Percentiles rank a stretch among this genome's conserved stretches.
phyloP scores from a whole-genome alignment of 2,329 filamentous ascomycete species.

The Zymoseptoria tritici region DNA sequence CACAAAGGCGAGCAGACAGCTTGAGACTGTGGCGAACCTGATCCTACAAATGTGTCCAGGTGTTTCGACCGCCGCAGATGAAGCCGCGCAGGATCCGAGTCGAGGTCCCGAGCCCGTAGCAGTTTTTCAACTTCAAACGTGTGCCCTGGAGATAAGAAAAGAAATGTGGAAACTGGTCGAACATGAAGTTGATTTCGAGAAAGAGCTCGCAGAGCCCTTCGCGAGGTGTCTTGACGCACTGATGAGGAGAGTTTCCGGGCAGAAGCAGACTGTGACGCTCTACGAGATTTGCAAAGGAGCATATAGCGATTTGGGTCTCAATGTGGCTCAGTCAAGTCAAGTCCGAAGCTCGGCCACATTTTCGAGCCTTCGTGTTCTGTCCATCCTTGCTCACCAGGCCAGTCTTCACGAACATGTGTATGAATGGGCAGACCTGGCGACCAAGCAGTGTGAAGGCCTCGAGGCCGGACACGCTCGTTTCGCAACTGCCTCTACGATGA shows the following conservation, averaged over 20 bases:
- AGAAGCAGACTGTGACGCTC: not conserved
- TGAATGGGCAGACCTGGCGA: conserved; percentile 9
- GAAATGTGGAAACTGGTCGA: conserved; percentile 58
- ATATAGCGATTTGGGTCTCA: not conserved
- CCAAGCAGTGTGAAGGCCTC: conserved; percentile 7
- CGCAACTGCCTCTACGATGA: conserved; percentile 9
- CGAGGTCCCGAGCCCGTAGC: conserved; percentile 50
- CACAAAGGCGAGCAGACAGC: conserved; percentile 55
- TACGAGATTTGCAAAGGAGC: conserved; percentile 5
- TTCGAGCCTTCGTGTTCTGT: conserved; percentile 11
- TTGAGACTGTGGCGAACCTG: conserved; percentile 59
- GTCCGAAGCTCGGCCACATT: conserved; percentile 1
- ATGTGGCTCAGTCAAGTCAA: not conserved
- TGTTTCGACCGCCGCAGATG: conserved; percentile 57
- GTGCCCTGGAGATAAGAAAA: conserved; percentile 56
- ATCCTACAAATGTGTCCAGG: conserved; percentile 61
- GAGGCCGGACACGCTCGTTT: conserved; percentile 15
- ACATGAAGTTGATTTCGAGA: conserved; percentile 53
- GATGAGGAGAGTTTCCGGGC: conserved; percentile 17
- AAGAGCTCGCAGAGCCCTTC: conserved; percentile 60
- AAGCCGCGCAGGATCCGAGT: conserved; percentile 45
- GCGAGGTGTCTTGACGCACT: conserved; percentile 57
- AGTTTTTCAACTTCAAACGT: conserved; percentile 55
- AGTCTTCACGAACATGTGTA: conserved; percentile 5
- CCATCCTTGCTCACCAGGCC: conserved; percentile 14